Percentiles rank a stretch among this genome's conserved stretches.
Conservation (phyloP, 768 basidiomycete species). For the Rhizopogon sp. region DNA sequence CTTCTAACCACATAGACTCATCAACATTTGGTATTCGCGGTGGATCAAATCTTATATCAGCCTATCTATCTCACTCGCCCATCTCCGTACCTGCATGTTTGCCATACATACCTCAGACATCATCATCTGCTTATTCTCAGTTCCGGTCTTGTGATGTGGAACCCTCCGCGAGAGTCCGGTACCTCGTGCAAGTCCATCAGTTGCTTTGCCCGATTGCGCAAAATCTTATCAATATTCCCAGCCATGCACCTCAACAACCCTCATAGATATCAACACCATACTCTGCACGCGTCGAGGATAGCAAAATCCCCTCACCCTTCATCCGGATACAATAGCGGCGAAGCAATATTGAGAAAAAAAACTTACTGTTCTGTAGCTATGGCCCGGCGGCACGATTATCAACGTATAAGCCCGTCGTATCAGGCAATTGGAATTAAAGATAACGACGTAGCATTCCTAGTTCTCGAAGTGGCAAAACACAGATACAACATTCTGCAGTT, state of each 20-base stretch:
- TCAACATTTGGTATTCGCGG: neutral
- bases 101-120: slow-evolving; percentile 8
- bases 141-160: slow-evolving; percentile 3
- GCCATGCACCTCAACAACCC: neutral
- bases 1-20: neutral
- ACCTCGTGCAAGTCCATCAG: neutral
- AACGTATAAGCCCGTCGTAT: neutral
- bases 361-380: neutral
- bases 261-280: neutral
- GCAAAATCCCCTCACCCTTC: neutral
- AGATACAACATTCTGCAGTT: neutral
- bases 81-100: slow-evolving; percentile 10
- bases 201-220: neutral
- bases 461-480: neutral
- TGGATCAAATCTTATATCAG: slow-evolving; percentile 10
- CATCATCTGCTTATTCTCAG: slow-evolving; percentile 5
- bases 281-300: neutral
- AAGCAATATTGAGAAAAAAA: neutral
- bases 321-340: neutral
- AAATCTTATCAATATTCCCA: neutral
- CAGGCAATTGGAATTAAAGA: slow-evolving; percentile 10
- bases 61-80: slow-evolving; percentile 6
- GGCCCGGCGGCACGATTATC: neutral
- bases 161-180: neutral
- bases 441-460: slow-evolving; percentile 4